phyloP scores from a whole-genome alignment of 805 yeast genomes.

The Yarrowia divulgata region DNA sequence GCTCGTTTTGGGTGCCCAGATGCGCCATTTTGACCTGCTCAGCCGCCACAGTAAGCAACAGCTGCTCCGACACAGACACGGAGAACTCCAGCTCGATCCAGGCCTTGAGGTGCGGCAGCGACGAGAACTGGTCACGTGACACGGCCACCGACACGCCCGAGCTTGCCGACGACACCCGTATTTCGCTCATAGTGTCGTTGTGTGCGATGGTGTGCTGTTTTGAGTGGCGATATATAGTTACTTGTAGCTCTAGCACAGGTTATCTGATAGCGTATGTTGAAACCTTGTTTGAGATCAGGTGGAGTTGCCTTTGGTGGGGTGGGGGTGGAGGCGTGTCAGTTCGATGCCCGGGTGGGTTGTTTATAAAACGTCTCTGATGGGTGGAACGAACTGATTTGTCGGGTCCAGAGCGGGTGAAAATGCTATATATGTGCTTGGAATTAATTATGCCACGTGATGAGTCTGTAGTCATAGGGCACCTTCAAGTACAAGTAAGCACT shows the following conservation, averaged over 20 bases:
- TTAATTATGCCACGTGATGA: too few species aligned
- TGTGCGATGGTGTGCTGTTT: background rate
- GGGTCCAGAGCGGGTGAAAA: too few species aligned
- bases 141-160: background rate
- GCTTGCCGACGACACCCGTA: slow-evolving; percentile 15
- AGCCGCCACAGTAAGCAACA: slow-evolving; percentile 8
- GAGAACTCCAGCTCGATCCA: slow-evolving; percentile 30
- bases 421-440: too few species aligned
- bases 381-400: too few species aligned
- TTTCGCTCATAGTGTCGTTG: slow-evolving; percentile 5
- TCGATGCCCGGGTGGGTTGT: background rate
- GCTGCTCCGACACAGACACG: slow-evolving; percentile 18
- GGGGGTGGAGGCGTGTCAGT: background rate
- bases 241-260: slow-evolving; percentile 1
- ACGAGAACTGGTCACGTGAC: slow-evolving; percentile 21
- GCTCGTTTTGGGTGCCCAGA: slow-evolving; percentile 13
- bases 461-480: too few species aligned
- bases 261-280: slow-evolving; percentile 17
- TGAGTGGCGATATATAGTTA: slow-evolving; percentile 8
- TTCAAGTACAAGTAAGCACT: too few species aligned
- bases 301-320: background rate
- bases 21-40: slow-evolving; percentile 30
- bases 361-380: too few species aligned
- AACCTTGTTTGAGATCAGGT: background rate
- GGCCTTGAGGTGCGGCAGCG: slow-evolving; percentile 30